phyloP scores from a whole-genome alignment of 139 green algal genomes.

The Medakamo hakoo region DNA sequence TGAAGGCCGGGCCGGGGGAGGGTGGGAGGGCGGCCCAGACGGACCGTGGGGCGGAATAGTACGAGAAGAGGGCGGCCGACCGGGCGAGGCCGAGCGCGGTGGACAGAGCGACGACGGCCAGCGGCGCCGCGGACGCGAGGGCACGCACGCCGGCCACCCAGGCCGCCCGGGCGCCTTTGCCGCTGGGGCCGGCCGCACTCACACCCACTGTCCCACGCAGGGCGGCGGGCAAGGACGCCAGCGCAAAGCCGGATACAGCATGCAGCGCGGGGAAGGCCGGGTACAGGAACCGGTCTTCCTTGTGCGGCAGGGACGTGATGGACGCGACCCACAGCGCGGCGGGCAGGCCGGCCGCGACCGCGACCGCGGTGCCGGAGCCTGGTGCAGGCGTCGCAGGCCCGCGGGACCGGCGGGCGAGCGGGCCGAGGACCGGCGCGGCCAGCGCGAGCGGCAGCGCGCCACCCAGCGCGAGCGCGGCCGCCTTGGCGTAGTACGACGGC shows the following conservation, averaged over 20 bases:
- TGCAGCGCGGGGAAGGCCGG: slow-evolving; percentile 51
- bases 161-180: background rate
- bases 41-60: slow-evolving; percentile 37
- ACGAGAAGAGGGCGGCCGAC: slow-evolving; percentile 13
- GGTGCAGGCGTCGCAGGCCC: background rate
- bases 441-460: slow-evolving; percentile 35
- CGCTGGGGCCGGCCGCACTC: background rate
- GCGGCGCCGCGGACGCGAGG: background rate
- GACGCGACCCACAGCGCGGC: slow-evolving; percentile 48
- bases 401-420: background rate
- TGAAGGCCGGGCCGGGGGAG: background rate
- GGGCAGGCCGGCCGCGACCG: slow-evolving; percentile 17
- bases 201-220: background rate
- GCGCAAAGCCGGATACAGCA: too few relatives aligned
- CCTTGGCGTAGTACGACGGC: slow-evolving; percentile 54
- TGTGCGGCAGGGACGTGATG: slow-evolving; percentile 59
- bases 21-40: slow-evolving; percentile 18
- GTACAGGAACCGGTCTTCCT: slow-evolving; percentile 73
- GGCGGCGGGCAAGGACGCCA: background rate
- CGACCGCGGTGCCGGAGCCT: background rate
- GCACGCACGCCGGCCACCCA: too few relatives aligned
- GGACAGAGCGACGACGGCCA: slow-evolving; percentile 1
- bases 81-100: slow-evolving; percentile 17
- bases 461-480: slow-evolving; percentile 36
- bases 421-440: slow-evolving; percentile 8